A percentile compares a stretch with the other conserved stretches of the same genome.
Evolutionary conservation across 2,329 filamentous ascomycete species (phyloP).

Genomic region (Cephalotrichum gorgonifer): DNA sequence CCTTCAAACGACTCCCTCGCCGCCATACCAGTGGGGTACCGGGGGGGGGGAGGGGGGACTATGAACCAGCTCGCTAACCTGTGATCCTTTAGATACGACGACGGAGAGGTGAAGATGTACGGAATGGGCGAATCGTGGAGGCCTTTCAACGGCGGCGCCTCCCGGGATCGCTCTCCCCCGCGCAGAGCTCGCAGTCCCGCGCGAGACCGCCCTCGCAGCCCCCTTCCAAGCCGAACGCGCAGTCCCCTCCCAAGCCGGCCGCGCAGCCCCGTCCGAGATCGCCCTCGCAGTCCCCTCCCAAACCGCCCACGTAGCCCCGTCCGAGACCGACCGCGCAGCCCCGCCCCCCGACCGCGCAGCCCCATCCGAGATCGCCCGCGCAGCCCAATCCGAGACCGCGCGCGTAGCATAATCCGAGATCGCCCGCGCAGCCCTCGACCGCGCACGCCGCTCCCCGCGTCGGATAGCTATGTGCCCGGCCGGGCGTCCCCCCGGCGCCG

Average conservation of each 20-base stretch:
- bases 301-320: constrained; percentile 20
- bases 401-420: constrained; percentile 19
- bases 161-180: constrained; percentile 30
- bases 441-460: constrained; percentile 24
- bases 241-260: too few relatives aligned
- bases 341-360: constrained; percentile 20
- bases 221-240: too few relatives aligned
- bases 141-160: constrained; percentile 36
- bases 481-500: constrained; percentile 30
- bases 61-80: neutral
- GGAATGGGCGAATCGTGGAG: constrained; percentile 52
- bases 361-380: constrained; percentile 22
- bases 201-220: constrained; percentile 25
- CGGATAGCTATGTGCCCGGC: constrained; percentile 36
- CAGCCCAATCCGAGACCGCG: constrained; percentile 22
- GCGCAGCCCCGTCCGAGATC: too few relatives aligned
- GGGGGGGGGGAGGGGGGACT: too few relatives aligned
- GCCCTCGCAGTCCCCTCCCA: constrained; percentile 22
- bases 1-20: too few relatives aligned
- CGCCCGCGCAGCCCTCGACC: constrained; percentile 24
- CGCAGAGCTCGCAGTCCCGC: constrained; percentile 20
- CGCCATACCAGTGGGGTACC: too few relatives aligned
- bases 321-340: constrained; percentile 25
- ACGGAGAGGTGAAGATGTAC: constrained; percentile 52
- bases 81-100: constrained; percentile 39